Base-by-base conservation (phyloP, 768 basidiomycete genomes). In the Boletus rubescentipes region DNA sequence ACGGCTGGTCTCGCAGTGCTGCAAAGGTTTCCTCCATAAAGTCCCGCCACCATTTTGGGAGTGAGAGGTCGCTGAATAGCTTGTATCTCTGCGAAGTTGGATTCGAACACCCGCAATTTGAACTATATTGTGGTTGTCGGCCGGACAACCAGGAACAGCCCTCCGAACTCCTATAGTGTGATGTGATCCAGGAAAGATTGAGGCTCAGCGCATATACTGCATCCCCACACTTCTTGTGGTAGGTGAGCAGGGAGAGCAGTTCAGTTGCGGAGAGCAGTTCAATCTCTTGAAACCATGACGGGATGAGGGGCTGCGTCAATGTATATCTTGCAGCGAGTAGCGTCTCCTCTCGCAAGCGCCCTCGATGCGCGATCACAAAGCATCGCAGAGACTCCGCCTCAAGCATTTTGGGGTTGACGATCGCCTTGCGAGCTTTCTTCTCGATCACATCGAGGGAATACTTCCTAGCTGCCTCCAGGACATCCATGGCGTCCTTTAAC, bases 271-370 rank as follows among this genome's bases (percentile, higher is more conserved):
- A 58, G 32, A 74, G 58, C 41, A 66, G 20, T 0, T 60, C 60
- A 4, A 74, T 58, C 37, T 69, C 71, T 43, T 65, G 40, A 9
- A 63, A 61, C 51, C 64, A 61, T 3, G 49, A 46, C 0, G 66
- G 60, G 14, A 62, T 53, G 21, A 70, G 53, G 0, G 71, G 62
- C 31, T 59, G 49, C 11, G 59, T 39, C 51, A 74, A 49, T 0
- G 70, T 67, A 37, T 58, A 30, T 36, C 4, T 48, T 9, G 46
- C 46, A 20, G 46, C 46, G 12, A 48, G 26, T 2, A 38, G 37
- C 1, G 47, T 49, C 37, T 39, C 47, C 29, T 49, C 47, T 9
- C 29, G 47, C 15, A 49, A 49, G 2, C 5, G 29, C 18, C 47
- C 47, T 15, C 18, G 18, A 38, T 38, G 46, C 2, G 37, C 37